A percentile compares a stretch with the other conserved stretches of the same genome.
Evolutionary conservation across 2,329 filamentous ascomycete species (phyloP).

Genomic region (Phyllosticta citriasiana): DNA sequence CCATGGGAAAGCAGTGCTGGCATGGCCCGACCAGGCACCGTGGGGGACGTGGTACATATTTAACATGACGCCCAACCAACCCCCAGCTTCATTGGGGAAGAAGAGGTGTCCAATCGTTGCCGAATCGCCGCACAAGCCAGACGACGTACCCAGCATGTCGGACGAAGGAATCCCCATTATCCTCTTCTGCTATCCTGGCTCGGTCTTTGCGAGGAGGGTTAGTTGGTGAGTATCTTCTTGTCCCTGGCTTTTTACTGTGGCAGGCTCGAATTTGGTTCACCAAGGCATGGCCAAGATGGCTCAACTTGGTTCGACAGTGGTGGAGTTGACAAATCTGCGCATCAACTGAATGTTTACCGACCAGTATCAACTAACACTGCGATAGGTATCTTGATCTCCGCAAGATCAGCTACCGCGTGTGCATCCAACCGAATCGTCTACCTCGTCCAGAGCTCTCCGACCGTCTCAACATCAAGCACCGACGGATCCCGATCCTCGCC

Average conservation of each 20-base stretch:
- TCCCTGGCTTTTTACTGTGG: too few relatives aligned
- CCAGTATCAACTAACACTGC: not conserved
- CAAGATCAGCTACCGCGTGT: not conserved
- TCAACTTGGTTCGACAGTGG: too few relatives aligned
- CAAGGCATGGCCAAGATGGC: too few relatives aligned
- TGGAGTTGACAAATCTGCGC: not conserved
- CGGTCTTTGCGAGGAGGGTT: not conserved
- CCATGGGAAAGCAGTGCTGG: not conserved
- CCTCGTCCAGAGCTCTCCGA: conserved; percentile 54
- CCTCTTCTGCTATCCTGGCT: conserved; percentile 6
- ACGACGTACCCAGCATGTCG: not conserved
- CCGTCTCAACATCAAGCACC: conserved; percentile 52
- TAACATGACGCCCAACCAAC: not conserved
- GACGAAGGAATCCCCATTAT: not conserved
- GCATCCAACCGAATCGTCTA: conserved; percentile 51
- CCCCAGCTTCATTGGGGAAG: not conserved
- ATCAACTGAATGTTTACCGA: not conserved
- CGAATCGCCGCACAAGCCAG: not conserved
- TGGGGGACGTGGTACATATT: not conserved
- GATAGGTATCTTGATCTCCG: conserved; percentile 6
- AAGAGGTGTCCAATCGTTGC: too few relatives aligned
- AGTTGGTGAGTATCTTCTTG: not conserved
- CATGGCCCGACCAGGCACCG: not conserved
- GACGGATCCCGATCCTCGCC: conserved; percentile 58
- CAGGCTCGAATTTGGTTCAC: too few relatives aligned